Evolutionary conservation across 2,329 filamentous ascomycete genomes (phyloP), one percentile per base, ranked within the genome.

Genomic region (Colletotrichum limetticola): DNA sequence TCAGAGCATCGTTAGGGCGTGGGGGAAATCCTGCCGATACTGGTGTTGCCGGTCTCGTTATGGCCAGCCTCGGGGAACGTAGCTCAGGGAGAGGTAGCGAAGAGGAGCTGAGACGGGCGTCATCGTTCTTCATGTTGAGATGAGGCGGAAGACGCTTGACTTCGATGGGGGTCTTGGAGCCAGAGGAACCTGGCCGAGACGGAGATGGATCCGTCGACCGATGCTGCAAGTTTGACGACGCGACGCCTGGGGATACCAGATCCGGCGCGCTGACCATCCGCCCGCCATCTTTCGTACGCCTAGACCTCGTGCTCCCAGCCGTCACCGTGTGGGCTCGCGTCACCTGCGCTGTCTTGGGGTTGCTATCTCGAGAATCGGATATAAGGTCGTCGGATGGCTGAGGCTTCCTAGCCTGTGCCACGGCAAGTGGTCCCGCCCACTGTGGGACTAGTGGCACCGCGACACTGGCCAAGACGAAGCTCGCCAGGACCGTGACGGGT

Each of bases 331-430:
- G 91, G 76, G 94, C 93, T 76, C 93, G 88, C 30, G 86, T 83
- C 55, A 93, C 85, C 60, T 90, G 88, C 28, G 86, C 83, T 55
- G 92, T 85, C 66, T 90, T 92, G 56, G 78, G 77, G 76, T 83
- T 84, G 78, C 80, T 80, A 64, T 78, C 79, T 24, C 76, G 74
- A 46, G 88, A 83, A 77, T 94, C 91, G 59, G 89, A 88, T 77
- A 92, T 89, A 56, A 88, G 87, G 77, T 92, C 88, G 75, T 89
- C 87, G 9, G 88, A 83, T 5, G 89, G 89, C 75, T 93, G 89
- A 22, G 93, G 93, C 81, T 94, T 94, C 74, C 94, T 88, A 58
- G 94, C 93, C 83, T 97, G 94, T 22, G 94, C 93, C 78, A 97
- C 91, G 58, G 94, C 94, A 67, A 97, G 86, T 19, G 94, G 94